These are phyloP conservation scores for Mycena polygramma DNA, from an alignment of 768 basidiomycete species.

Conservation along the genomic window DNA sequence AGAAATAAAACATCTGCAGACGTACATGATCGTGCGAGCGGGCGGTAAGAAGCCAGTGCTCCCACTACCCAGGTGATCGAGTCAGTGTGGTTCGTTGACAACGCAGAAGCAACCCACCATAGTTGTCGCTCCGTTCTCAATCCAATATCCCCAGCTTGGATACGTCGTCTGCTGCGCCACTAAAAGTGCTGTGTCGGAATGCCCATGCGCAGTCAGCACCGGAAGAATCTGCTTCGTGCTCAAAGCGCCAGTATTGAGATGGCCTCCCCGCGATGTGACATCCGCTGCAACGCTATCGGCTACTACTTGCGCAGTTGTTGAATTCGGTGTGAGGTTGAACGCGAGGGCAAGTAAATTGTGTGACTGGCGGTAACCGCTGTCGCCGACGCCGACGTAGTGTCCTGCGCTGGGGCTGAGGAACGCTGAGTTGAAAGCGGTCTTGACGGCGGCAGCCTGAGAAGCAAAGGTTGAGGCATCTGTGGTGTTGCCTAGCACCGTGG, in stretches of 20 bases:
- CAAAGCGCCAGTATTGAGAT: slow-evolving; percentile 45
- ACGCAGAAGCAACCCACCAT: slow-evolving; percentile 37
- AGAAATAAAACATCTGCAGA: background rate
- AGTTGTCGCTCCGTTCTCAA: slow-evolving; percentile 46
- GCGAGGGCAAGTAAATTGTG: slow-evolving; percentile 47
- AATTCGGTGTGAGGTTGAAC: slow-evolving; percentile 41
- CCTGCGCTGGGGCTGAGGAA: slow-evolving; percentile 41
- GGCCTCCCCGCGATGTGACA: slow-evolving; percentile 38
- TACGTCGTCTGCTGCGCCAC: slow-evolving; percentile 46
- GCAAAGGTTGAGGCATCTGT: slow-evolving; percentile 42
- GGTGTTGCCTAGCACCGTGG: slow-evolving; percentile 40
- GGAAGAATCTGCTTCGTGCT: slow-evolving; percentile 46
- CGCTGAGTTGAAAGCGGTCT: slow-evolving; percentile 44
- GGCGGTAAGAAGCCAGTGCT: slow-evolving; percentile 47
- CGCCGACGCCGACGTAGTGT: slow-evolving; percentile 44
- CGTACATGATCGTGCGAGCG: slow-evolving; percentile 49
- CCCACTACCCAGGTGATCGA: slow-evolving; percentile 40
- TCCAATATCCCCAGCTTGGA: slow-evolving; percentile 50
- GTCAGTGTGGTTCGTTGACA: background rate
- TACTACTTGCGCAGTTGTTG: slow-evolving; percentile 39
- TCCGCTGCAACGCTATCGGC: slow-evolving; percentile 45
- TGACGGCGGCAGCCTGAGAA: slow-evolving; percentile 43
- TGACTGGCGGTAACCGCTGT: slow-evolving; percentile 46
- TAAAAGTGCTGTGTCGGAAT: slow-evolving; percentile 43
- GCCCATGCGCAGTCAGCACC: slow-evolving; percentile 40